Percentiles rank a stretch among this genome's conserved stretches.
Evolutionary conservation across 306 rosid genomes (phyloP).

Genomic region (Sesbania bispinosa): DNA sequence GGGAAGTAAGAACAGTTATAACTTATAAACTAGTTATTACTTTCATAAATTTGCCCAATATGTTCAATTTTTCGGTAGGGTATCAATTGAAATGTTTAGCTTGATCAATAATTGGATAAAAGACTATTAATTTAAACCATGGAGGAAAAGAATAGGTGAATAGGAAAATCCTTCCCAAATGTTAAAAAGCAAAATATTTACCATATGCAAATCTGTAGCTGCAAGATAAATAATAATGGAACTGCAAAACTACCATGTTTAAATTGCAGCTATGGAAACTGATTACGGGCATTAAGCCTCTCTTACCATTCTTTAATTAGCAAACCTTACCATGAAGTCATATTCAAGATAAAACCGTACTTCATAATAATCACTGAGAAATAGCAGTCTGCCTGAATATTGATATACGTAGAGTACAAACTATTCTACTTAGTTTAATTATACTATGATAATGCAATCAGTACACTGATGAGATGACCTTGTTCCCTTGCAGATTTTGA

Average conservation of each 20-base stretch:
- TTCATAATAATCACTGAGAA: not conserved
- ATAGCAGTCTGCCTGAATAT: not conserved
- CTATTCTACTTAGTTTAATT: not conserved
- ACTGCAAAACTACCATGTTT: not conserved
- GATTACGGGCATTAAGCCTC: not conserved
- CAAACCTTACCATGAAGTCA: not conserved
- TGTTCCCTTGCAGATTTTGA: slow-evolving; percentile 71
- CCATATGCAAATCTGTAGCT: not conserved
- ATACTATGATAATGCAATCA: no score
- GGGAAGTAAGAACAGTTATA: not conserved
- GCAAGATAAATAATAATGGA: slow-evolving; percentile 14
- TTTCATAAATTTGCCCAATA: not conserved
- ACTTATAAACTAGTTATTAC: slow-evolving; percentile 5
- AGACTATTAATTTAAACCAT: not conserved
- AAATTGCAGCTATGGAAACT: not conserved
- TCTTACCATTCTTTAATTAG: slow-evolving; percentile 13
- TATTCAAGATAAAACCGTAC: slow-evolving; percentile 5
- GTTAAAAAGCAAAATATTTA: not conserved
- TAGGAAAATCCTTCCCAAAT: slow-evolving; percentile 7
- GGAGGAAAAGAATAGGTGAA: not conserved
- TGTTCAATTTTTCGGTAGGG: not conserved
- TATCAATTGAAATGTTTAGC: slow-evolving; percentile 1
- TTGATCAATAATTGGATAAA: not conserved
- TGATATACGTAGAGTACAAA: not conserved
- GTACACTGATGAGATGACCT: no score